Conservation (phyloP, 1,284 basidiomycete species). For the Cystobasidium pallidum region DNA sequence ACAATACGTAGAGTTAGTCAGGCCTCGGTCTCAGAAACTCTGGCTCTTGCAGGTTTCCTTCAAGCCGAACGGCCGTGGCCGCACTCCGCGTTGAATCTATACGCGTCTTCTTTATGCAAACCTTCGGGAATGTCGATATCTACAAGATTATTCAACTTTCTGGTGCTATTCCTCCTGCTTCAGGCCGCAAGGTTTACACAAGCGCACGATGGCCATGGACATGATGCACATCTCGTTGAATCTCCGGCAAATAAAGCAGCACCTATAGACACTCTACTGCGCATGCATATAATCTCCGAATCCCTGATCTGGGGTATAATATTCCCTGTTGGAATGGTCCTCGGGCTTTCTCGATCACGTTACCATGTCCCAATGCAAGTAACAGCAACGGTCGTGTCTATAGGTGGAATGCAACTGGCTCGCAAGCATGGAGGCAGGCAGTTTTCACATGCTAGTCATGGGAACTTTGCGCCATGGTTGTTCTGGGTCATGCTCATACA, state of each 20-base stretch:
- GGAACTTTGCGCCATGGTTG: constrained; percentile 46
- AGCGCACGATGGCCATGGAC: constrained; percentile 20
- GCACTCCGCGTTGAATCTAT: background rate
- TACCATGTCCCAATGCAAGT: constrained; percentile 50
- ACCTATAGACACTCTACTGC: constrained; percentile 45
- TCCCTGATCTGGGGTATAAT: constrained; percentile 49
- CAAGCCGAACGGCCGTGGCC: background rate
- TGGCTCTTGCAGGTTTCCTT: background rate
- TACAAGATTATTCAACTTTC: background rate
- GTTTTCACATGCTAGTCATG: constrained; percentile 51
- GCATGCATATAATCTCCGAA: constrained; percentile 50
- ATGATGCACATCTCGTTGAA: constrained; percentile 1
- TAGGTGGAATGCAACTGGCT: constrained; percentile 47
- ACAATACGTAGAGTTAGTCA: too few species aligned
- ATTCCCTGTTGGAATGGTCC: constrained; percentile 51
- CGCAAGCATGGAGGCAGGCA: constrained; percentile 49
- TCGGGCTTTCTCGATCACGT: constrained; percentile 49
- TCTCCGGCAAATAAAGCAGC: background rate
- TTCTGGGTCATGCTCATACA: constrained; percentile 60
- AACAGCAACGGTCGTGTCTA: constrained; percentile 45
- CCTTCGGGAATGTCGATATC: background rate
- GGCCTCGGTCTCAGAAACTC: too few species aligned
- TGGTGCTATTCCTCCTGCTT: constrained; percentile 4
- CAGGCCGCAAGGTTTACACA: constrained; percentile 8
- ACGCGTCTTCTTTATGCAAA: background rate